Percentiles rank a stretch among this genome's conserved stretches.
These are phyloP conservation scores for Mycena amicta DNA, from an alignment of 768 basidiomycete genomes.

Conservation along the genomic window DNA sequence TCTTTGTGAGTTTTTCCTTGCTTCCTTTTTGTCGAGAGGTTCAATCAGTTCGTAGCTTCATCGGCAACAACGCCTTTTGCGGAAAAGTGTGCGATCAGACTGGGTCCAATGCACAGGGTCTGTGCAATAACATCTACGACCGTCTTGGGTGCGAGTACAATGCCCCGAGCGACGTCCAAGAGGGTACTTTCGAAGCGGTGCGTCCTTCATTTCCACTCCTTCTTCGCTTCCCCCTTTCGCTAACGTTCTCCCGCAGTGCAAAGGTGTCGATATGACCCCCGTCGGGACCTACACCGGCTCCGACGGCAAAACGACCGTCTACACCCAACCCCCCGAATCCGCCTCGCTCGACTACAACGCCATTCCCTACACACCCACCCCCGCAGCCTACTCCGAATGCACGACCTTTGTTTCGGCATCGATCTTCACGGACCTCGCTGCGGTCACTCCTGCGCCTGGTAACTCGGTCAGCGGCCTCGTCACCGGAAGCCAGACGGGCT, in stretches of 20 bases:
- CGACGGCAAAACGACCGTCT: constrained; percentile 19
- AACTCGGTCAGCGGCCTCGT: neutral
- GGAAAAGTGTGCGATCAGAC: constrained; percentile 56
- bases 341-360: constrained; percentile 20
- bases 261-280: constrained; percentile 48
- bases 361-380: constrained; percentile 29
- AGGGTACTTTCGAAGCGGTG: constrained; percentile 44
- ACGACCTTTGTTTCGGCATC: constrained; percentile 11
- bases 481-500: neutral
- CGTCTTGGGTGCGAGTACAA: constrained; percentile 60
- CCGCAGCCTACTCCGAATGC: constrained; percentile 27
- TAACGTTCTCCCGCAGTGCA: constrained; percentile 32
- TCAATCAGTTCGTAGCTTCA: constrained; percentile 42
- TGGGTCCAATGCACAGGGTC: constrained; percentile 38
- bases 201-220: neutral
- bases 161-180: constrained; percentile 47
- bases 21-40: neutral
- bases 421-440: constrained; percentile 22
- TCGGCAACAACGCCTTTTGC: constrained; percentile 52
- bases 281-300: constrained; percentile 48
- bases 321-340: constrained; percentile 29
- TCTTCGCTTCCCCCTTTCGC: neutral
- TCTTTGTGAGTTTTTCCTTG: constrained; percentile 37
- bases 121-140: constrained; percentile 46
- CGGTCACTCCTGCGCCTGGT: constrained; percentile 11